Base-by-base conservation (phyloP, 164 flowering plant species). In the Aristolochia fimbriata region DNA sequence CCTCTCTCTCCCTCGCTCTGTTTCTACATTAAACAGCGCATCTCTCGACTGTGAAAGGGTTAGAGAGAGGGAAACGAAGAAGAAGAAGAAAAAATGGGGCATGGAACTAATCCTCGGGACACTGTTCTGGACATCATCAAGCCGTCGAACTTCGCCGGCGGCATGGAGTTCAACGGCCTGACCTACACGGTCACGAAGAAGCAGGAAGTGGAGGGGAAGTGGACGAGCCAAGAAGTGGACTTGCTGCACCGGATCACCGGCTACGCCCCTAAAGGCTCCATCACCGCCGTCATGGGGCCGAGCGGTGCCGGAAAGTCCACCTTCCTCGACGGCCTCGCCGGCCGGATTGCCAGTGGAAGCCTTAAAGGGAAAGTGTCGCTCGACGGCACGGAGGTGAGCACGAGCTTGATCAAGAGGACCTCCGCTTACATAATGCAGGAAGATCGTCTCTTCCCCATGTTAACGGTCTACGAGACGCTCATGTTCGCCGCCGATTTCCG, bases 341-440 rank as follows among this genome's bases (percentile, higher is more conserved):
- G 87, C 10, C 61, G 88, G 19, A 86, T 86, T n/a, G 82, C 94
- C 0, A 80, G 82, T 19, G 88, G 86, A 37, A 87, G 94, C 52
- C 80, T 87, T 3, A 68, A 66, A 74, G 94, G 89, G 0, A 64
- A 62, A 68, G 81, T 84, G 22, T 62, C 86, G 0, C 41, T 84
- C 37, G 83, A 86, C 57, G 87, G 87, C 21, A 46, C 15, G 54
- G 79, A 73, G 15, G 64, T 71, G 64, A 78, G 73, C 33, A 80
- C 86, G 0, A 82, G 87, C 71, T 57, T 86, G 65, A 76, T 86
- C 5, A 86, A 84, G 67, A 62, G 83, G 59, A 81, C 80, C 17
- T 84, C 94, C 0, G 94, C 94, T 0, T 86, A 86, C 50, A 80
- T 84, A 7, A 86, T 86, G 88, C 94, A 86, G 66, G 94, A 84